Conservation (phyloP, 2,329 filamentous ascomycete genomes). For the Phoma herbarum region DNA sequence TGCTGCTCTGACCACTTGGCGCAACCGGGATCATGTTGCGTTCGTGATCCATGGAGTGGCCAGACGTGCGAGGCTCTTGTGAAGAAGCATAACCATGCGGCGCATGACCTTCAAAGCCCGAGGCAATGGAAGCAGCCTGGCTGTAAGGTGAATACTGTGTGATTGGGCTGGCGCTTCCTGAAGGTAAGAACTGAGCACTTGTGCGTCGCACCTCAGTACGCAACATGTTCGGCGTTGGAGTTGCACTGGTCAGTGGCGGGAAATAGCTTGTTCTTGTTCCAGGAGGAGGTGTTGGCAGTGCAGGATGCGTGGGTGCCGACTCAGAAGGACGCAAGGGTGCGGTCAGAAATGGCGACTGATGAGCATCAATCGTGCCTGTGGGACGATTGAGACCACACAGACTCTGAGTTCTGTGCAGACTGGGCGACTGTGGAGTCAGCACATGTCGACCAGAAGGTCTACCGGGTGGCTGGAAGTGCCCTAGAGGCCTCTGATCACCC, state of each 20-base stretch:
- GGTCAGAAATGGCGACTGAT: slow-evolving; percentile 59
- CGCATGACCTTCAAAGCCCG: slow-evolving; percentile 49
- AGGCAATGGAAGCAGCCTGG: slow-evolving; percentile 44
- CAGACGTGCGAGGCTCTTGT: slow-evolving; percentile 13
- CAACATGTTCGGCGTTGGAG: slow-evolving; percentile 39
- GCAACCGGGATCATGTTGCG: slow-evolving; percentile 56
- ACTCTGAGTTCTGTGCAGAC: slow-evolving; percentile 60
- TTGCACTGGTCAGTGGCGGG: slow-evolving; percentile 42
- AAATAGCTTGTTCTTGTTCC: slow-evolving; percentile 50
- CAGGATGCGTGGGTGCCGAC: slow-evolving; percentile 55
- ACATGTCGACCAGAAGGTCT: slow-evolving; percentile 56
- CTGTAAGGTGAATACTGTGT: slow-evolving; percentile 55
- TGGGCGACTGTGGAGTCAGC: slow-evolving; percentile 67
- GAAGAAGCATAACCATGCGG: slow-evolving; percentile 35
- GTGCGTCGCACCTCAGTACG: slow-evolving; percentile 39
- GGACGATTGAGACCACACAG: slow-evolving; percentile 55
- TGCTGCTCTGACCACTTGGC: slow-evolving; percentile 57
- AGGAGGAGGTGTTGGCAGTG: slow-evolving; percentile 58
- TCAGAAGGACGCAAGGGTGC: slow-evolving; percentile 55
- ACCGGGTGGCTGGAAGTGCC: slow-evolving; percentile 39
- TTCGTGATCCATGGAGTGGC: slow-evolving; percentile 30
- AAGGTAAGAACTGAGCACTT: slow-evolving; percentile 53
- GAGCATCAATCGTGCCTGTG: slow-evolving; percentile 59
- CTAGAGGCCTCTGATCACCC: slow-evolving; percentile 34
- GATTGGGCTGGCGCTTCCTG: slow-evolving; percentile 56